Conservation (phyloP, 1,139 yeast species). For the Suhomyces choctaworum region DNA sequence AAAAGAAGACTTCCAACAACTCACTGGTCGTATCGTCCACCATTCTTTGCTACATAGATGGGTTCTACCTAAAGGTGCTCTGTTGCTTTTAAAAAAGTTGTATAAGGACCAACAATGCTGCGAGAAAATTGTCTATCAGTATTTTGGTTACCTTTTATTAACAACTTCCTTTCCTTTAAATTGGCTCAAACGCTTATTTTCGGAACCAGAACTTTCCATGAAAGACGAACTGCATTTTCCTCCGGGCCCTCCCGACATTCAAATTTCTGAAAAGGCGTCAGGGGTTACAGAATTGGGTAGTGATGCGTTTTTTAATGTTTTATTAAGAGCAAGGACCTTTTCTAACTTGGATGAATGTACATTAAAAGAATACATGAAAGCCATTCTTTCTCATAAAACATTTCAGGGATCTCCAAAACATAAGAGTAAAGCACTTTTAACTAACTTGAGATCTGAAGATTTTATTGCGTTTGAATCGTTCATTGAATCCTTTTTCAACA, state of each 20-base stretch:
- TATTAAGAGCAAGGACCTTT: constrained; percentile 3
- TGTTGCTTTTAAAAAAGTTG: constrained; percentile 2
- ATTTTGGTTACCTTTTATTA: constrained; percentile 12
- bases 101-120: constrained; percentile 2
- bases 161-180: constrained; percentile 9
- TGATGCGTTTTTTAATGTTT: constrained; percentile 4
- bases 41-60: constrained; percentile 7
- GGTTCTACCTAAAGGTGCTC: constrained; percentile 1
- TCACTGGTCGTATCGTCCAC: neutral
- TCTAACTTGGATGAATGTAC: neutral
- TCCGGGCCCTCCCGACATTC: neutral
- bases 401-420: neutral
- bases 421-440: constrained; percentile 5
- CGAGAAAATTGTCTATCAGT: constrained; percentile 12
- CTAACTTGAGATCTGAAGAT: constrained; percentile 3
- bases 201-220: neutral
- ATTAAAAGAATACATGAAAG: constrained; percentile 6
- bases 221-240: constrained; percentile 2
- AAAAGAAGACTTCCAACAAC: neutral
- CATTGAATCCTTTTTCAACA: constrained; percentile 5
- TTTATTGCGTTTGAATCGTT: constrained; percentile 6
- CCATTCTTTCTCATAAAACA: constrained; percentile 5
- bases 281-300: constrained; percentile 4
- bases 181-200: constrained; percentile 10
- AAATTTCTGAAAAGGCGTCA: neutral